Evolutionary conservation across 1,284 basidiomycete species (phyloP), one percentile per base, ranked within the genome.

Genomic region (Tilletia indica): DNA sequence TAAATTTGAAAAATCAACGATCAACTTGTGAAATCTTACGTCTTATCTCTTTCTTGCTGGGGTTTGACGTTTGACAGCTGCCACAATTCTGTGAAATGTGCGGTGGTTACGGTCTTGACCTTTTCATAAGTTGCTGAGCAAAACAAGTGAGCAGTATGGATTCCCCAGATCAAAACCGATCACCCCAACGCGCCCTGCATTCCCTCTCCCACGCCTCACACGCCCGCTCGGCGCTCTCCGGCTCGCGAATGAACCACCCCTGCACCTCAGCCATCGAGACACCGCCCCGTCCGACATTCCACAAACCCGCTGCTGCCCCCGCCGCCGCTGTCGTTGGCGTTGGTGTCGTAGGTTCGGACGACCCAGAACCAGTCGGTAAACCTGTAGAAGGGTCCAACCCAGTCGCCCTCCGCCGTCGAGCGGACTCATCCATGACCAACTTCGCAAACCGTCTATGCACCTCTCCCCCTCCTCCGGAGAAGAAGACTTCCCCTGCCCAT

Each of bases 401-500:
- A 3, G 73, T 36, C 19, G 70, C 73, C 2, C 11, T 16, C 6
- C 75, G 70, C 19, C 75, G 68, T 9, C 67, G 73, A 21, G 51
- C 68, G 25, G 73, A 68, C 38, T 54, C 68, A 2, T 21, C 21
- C 19, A 14, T 31, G 9, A 56, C 51, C 25, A 56, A 31, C 48
- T 21, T 5, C 12, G 74, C 77, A 9, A 81, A 74, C 21, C 80
- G 69, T 36, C 47, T 48, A 5, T 48, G 19, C 21, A 79, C 68
- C 67, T 76, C 69, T 1, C 42, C 45, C 31, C 77, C 78, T 1
- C 73, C 75, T 31, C 72, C 4, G 36, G 19, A 6, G 56, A 11
- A 6, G 56, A 11, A 25, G 42, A 21, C 54, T 48, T 48, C n/a
- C 21, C 71, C 75, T 70, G 71, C 56, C 74, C 82, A 80, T 99